These are phyloP conservation scores for Picea glauca DNA, from an alignment of 75 land plant genomes.

Conservation along the genomic window DNA sequence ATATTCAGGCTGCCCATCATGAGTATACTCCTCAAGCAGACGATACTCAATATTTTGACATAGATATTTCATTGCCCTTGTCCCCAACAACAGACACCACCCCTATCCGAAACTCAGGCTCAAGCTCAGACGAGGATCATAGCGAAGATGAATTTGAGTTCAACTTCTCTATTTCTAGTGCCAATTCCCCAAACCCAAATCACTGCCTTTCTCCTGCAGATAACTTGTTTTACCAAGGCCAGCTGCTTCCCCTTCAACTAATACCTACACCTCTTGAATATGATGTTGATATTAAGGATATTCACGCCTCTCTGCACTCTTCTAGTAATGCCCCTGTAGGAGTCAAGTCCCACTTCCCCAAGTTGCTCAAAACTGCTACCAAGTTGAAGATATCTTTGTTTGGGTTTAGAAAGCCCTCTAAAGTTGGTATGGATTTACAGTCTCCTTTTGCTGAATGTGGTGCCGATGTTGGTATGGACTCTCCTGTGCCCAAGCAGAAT, in stretches of 20 bases:
- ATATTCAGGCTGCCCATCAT: background rate
- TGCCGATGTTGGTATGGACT: background rate
- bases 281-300: too few species aligned
- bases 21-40: slow-evolving; percentile 15
- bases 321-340: background rate
- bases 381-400: slow-evolving; percentile 44
- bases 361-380: slow-evolving; percentile 44
- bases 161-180: slow-evolving; percentile 4
- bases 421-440: slow-evolving; percentile 9
- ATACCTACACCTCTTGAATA: too few species aligned
- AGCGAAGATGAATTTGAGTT: slow-evolving; percentile 23
- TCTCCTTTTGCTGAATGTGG: background rate
- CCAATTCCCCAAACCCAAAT: too few species aligned
- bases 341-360: slow-evolving; percentile 22
- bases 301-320: too few species aligned
- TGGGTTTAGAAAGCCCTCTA: slow-evolving; percentile 34
- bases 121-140: slow-evolving; percentile 7
- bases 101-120: too few species aligned
- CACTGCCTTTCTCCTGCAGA: background rate
- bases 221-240: slow-evolving; percentile 43
- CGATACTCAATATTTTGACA: slow-evolving; percentile 60
- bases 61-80: slow-evolving; percentile 45
- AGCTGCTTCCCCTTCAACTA: slow-evolving; percentile 32
- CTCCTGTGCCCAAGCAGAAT: slow-evolving; percentile 11
- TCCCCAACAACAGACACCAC: slow-evolving; percentile 14